Percentiles rank a stretch among this genome's conserved stretches.
phyloP scores from a whole-genome alignment of 495 filamentous ascomycete genomes.

The Aspergillus incahuasiensis region DNA sequence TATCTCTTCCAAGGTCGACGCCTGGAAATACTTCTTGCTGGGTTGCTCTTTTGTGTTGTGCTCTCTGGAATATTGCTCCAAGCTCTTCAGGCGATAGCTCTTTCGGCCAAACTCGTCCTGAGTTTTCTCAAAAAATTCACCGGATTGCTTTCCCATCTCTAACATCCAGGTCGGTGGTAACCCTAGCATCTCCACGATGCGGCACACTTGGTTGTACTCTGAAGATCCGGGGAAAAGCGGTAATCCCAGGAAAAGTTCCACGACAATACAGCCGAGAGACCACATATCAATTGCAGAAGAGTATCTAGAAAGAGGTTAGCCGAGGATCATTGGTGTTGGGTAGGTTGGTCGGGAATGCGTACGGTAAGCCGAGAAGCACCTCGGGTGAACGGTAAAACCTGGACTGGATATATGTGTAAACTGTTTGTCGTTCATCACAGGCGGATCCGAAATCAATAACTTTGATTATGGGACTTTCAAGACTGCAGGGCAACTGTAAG shows the following conservation, averaged over 20 bases:
- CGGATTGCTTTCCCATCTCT: slow-evolving; percentile 96
- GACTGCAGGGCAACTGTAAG: slow-evolving; percentile 39
- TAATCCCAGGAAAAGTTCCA: slow-evolving; percentile 93
- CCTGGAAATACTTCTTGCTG: slow-evolving; percentile 98
- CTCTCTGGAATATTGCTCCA: slow-evolving; percentile 96
- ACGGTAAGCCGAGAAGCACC: slow-evolving; percentile 86
- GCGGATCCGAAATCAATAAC: slow-evolving; percentile 99
- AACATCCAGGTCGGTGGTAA: slow-evolving; percentile 98
- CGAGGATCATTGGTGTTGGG: background rate
- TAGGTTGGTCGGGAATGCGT: slow-evolving; percentile 24
- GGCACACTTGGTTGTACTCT: slow-evolving; percentile 96
- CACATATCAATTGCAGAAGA: slow-evolving; percentile 99
- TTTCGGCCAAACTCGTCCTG: slow-evolving; percentile 89
- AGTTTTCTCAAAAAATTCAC: slow-evolving; percentile 94
- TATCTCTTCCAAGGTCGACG: slow-evolving; percentile 90
- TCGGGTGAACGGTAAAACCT: slow-evolving; percentile 97
- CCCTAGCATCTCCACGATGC: slow-evolving; percentile 98
- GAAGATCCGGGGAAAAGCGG: slow-evolving; percentile 97
- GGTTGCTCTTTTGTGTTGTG: slow-evolving; percentile 96
- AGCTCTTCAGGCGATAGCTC: slow-evolving; percentile 86
- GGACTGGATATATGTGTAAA: slow-evolving; percentile 99
- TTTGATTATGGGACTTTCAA: slow-evolving; percentile 99
- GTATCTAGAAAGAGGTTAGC: slow-evolving; percentile 49
- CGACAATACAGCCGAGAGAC: slow-evolving; percentile 98
- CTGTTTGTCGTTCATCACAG: slow-evolving; percentile 96